Evolutionary conservation across 352 stramenopile species (phyloP).

Genomic region (Phytophthora hibernalis): DNA sequence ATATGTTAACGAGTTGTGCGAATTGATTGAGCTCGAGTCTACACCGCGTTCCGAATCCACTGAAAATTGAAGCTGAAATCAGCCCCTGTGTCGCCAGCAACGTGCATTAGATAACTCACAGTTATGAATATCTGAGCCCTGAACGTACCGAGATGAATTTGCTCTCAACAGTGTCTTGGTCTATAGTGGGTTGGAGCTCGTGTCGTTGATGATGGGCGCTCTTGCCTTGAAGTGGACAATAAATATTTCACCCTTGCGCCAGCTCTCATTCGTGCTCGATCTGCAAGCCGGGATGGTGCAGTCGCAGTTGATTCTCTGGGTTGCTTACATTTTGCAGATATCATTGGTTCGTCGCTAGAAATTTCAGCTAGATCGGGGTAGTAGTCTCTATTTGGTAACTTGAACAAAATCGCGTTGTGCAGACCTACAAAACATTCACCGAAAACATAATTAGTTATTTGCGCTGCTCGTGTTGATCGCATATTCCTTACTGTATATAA

Average conservation of each 20-base stretch:
- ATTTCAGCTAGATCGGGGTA: constrained; percentile 1
- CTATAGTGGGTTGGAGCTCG: background rate
- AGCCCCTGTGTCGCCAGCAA: background rate
- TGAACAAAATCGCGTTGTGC: constrained; percentile 1
- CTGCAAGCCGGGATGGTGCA: background rate
- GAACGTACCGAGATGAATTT: constrained; percentile 2
- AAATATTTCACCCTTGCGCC: background rate
- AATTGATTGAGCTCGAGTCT: too few species aligned
- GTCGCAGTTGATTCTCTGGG: background rate
- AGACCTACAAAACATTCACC: constrained; percentile 1
- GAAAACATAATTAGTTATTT: background rate
- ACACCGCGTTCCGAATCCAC: background rate
- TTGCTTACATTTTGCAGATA: constrained; percentile 2
- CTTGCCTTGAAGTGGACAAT: background rate
- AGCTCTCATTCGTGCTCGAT: constrained; percentile 10
- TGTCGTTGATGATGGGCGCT: background rate
- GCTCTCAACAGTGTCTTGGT: background rate
- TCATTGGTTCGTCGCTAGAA: background rate
- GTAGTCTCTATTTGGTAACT: constrained; percentile 1
- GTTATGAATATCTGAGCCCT: background rate
- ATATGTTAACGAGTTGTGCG: too few species aligned
- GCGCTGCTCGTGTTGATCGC: background rate
- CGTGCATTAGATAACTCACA: background rate
- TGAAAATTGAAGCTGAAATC: constrained; percentile 2
- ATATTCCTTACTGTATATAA: constrained; percentile 4